phyloP scores from a whole-genome alignment of 768 basidiomycete genomes.

The Filobasidium wieringae region DNA sequence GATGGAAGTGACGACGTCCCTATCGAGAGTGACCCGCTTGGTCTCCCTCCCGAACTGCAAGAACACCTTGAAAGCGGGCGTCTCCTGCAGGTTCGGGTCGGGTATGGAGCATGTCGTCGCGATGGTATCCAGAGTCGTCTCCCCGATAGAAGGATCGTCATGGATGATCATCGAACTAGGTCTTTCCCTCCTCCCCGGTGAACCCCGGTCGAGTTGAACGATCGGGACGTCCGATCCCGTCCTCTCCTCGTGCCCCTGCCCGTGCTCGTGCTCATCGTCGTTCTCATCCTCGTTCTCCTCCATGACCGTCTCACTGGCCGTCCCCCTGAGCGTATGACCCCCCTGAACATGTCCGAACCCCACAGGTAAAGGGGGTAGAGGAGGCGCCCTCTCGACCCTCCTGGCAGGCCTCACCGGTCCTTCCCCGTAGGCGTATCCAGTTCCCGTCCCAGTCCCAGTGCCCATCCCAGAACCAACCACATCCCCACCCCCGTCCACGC shows the following conservation, averaged over 20 bases:
- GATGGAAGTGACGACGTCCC: slow-evolving; percentile 50
- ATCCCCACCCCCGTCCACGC: slow-evolving; percentile 58
- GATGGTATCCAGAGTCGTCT: not conserved
- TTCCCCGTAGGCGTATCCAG: not conserved
- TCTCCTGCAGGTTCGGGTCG: not conserved
- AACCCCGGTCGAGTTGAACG: not conserved
- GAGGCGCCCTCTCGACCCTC: slow-evolving; percentile 23
- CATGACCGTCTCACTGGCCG: not conserved
- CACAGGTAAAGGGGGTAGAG: slow-evolving; percentile 27
- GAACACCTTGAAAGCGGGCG: slow-evolving; percentile 55
- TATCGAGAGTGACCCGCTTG: slow-evolving; percentile 68
- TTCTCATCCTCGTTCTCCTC: not conserved
- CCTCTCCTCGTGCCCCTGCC: not conserved
- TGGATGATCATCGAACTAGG: not conserved
- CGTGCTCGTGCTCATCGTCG: not conserved
- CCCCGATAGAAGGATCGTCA: not conserved
- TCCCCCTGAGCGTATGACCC: not conserved
- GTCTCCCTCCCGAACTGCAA: slow-evolving; percentile 82
- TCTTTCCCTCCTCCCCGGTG: not conserved
- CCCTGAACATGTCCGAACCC: not conserved
- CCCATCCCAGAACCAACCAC: slow-evolving; percentile 60
- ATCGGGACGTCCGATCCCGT: not conserved
- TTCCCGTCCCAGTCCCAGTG: not conserved
- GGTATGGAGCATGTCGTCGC: slow-evolving; percentile 2
- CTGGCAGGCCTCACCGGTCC: slow-evolving; percentile 29